Evolutionary conservation across 2,329 filamentous ascomycete species (phyloP).

Genomic region (Colletotrichum caudatum): DNA sequence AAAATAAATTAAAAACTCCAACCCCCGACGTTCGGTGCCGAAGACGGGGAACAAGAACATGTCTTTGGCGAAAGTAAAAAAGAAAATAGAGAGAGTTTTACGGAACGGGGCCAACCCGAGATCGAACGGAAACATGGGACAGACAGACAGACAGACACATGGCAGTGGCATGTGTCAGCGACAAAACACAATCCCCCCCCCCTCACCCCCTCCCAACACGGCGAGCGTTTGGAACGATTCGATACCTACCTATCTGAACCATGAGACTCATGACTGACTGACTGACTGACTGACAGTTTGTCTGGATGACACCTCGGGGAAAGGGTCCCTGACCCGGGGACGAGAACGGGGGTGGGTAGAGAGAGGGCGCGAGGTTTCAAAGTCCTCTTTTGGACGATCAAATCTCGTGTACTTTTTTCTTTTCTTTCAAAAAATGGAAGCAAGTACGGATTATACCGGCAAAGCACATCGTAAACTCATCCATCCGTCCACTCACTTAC

Average conservation of each 20-base stretch:
- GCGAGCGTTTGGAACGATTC: neutral
- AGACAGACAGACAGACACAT: neutral
- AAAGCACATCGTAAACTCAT: no score
- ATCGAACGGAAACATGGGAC: no score
- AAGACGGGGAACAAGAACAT: neutral
- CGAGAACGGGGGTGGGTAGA: no score
- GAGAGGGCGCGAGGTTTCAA: neutral
- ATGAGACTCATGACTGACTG: neutral
- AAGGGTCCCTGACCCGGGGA: no score
- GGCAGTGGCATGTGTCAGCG: constrained; percentile 6
- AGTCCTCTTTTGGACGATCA: no score
- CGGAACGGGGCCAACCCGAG: neutral
- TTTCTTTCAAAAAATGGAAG: neutral
- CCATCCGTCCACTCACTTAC: no score
- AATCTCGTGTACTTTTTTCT: neutral
- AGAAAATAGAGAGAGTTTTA: neutral
- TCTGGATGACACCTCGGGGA: neutral
- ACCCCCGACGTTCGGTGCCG: neutral
- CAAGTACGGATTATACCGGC: no score
- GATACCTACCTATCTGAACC: neutral
- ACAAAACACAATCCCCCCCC: neutral
- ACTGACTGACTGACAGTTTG: neutral
- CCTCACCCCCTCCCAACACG: neutral
- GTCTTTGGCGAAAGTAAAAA: neutral
- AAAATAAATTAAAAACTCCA: no score